phyloP scores from a whole-genome alignment of 2,329 filamentous ascomycete species.

The Aureobasidium sp. region DNA sequence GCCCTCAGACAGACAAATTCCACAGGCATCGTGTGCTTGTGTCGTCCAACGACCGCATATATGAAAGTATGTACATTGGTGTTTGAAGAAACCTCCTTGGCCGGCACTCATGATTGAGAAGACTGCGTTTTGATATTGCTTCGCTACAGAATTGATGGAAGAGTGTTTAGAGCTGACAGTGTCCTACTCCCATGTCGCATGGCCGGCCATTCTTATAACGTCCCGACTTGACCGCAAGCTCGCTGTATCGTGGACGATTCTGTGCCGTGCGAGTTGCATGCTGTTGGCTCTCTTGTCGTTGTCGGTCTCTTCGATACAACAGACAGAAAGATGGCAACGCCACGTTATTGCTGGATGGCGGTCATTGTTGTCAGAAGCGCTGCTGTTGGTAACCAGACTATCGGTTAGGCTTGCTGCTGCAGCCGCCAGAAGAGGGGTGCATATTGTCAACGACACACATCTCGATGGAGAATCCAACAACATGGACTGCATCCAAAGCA shows the following conservation, averaged over 20 bases:
- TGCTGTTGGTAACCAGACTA: background rate
- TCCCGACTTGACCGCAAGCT: background rate
- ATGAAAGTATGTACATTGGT: background rate
- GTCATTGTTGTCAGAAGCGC: background rate
- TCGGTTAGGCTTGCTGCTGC: background rate
- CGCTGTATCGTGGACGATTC: background rate
- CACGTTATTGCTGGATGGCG: background rate
- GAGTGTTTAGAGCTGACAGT: background rate
- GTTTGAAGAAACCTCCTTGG: slow-evolving; percentile 1
- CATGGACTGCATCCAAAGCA: background rate
- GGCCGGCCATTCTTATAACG: background rate
- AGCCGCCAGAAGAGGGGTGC: background rate
- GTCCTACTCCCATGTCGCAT: background rate
- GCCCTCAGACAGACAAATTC: slow-evolving; percentile 19
- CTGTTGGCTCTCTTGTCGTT: background rate
- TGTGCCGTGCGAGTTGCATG: background rate
- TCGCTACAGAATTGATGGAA: background rate
- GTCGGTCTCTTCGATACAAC: background rate
- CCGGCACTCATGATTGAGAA: background rate
- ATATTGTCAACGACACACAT: background rate
- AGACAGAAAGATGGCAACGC: background rate
- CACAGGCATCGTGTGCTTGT: slow-evolving; percentile 19
- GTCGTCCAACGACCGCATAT: background rate
- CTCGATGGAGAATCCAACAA: background rate
- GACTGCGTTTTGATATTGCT: background rate